phyloP scores from a whole-genome alignment of 164 flowering plant genomes.

The Platanus orientalis region DNA sequence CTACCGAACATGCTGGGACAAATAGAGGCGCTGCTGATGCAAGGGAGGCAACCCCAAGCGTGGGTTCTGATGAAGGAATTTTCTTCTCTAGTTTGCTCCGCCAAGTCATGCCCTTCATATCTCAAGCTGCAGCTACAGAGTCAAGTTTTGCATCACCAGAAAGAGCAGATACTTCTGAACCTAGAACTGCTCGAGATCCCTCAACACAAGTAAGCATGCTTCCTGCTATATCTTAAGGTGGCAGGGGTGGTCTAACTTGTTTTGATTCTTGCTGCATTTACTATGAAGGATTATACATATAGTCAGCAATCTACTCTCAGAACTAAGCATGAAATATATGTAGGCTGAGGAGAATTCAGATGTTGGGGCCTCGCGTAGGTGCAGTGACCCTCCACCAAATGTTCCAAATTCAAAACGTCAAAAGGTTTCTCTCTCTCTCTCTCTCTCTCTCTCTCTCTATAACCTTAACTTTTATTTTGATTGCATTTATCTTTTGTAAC shows the following conservation, averaged over 20 bases:
- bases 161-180: slow-evolving; percentile 18
- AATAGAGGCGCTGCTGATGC: slow-evolving; percentile 18
- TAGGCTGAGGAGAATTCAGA: slow-evolving; percentile 30
- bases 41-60: slow-evolving; percentile 25
- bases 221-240: too few species aligned
- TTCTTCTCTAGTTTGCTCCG: slow-evolving; percentile 49
- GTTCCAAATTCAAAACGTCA: slow-evolving; percentile 57
- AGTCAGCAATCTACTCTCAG: not conserved
- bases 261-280: too few species aligned
- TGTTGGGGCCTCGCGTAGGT: slow-evolving; percentile 24
- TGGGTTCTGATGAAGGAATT: slow-evolving; percentile 37
- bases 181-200: slow-evolving; percentile 13
- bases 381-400: slow-evolving; percentile 23
- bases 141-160: slow-evolving; percentile 15
- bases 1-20: slow-evolving; percentile 14
- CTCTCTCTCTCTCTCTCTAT: too few species aligned
- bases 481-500: too few species aligned
- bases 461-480: not conserved
- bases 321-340: not conserved
- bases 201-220: slow-evolving; percentile 25
- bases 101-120: slow-evolving; percentile 52
- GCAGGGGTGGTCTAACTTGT: too few species aligned
- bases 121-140: slow-evolving; percentile 22
- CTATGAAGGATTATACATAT: not conserved
- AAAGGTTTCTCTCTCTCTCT: too few species aligned